phyloP scores from a whole-genome alignment of 2,329 filamentous ascomycete species.

The Hypoxylon sp. region DNA sequence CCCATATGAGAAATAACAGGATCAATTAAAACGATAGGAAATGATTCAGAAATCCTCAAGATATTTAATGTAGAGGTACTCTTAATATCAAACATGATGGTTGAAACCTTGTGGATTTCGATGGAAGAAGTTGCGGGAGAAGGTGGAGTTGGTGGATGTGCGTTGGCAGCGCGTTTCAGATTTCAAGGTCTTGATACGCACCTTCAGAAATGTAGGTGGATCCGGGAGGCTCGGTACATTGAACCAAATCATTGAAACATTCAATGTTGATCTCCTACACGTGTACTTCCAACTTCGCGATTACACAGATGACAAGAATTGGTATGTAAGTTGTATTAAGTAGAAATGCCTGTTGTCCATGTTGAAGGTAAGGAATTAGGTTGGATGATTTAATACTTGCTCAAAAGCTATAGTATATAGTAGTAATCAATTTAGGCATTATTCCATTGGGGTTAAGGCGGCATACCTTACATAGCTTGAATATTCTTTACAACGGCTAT shows the following conservation, averaged over 20 bases:
- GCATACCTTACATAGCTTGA: too few species aligned
- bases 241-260: conserved; percentile 21
- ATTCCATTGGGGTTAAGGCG: too few species aligned
- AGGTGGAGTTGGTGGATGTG: conserved; percentile 29
- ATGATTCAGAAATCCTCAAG: not conserved
- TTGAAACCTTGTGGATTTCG: not conserved
- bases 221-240: conserved; percentile 13
- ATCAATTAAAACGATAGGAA: not conserved
- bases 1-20: not conserved
- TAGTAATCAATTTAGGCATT: too few species aligned
- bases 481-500: too few species aligned
- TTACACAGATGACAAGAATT: conserved; percentile 4
- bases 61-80: not conserved
- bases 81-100: not conserved
- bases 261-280: conserved; percentile 1
- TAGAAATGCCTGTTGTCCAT: not conserved
- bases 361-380: not conserved
- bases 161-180: conserved; percentile 48
- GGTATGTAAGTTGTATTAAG: not conserved
- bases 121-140: conserved; percentile 13
- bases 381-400: conserved; percentile 1
- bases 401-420: not conserved
- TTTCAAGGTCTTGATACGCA: conserved; percentile 38
- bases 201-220: conserved; percentile 24
- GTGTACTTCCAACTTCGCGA: conserved; percentile 4